These are phyloP conservation scores for Bipolaris cookei DNA, from an alignment of 2,329 filamentous ascomycete species.

Conservation along the genomic window DNA sequence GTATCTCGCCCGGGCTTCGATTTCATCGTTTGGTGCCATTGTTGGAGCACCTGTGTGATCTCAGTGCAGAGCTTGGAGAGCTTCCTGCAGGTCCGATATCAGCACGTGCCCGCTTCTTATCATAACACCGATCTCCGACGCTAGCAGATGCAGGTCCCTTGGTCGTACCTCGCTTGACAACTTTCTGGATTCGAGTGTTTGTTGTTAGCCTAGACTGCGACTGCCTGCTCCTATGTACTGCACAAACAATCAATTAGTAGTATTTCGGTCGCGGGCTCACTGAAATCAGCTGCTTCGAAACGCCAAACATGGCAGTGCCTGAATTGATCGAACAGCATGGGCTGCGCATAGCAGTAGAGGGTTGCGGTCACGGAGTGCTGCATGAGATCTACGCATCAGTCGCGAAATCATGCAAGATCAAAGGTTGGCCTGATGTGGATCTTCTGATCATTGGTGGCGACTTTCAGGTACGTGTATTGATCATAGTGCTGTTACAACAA, in stretches of 20 bases:
- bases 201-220: neutral
- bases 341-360: conserved; percentile 81
- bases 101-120: conserved; percentile 14
- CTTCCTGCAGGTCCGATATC: conserved; percentile 16
- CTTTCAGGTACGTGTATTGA: conserved; percentile 70
- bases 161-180: conserved; percentile 17
- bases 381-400: conserved; percentile 89
- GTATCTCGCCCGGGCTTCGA: conserved; percentile 36
- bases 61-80: conserved; percentile 17
- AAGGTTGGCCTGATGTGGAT: conserved; percentile 82
- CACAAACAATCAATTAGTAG: neutral
- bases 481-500: neutral
- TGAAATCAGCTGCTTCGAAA: neutral
- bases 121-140: conserved; percentile 33
- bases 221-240: conserved; percentile 5
- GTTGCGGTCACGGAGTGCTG: conserved; percentile 90
- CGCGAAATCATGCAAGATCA: conserved; percentile 68
- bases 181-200: conserved; percentile 1
- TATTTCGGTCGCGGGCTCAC: neutral
- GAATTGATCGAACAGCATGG: conserved; percentile 31
- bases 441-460: conserved; percentile 94
- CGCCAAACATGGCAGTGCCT: conserved; percentile 34
- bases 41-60: conserved; percentile 11
- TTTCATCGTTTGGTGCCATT: conserved; percentile 29
- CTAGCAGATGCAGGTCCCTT: conserved; percentile 27